Conservation (phyloP, 768 basidiomycete genomes). For the Candolleomyces aberdarensis region DNA sequence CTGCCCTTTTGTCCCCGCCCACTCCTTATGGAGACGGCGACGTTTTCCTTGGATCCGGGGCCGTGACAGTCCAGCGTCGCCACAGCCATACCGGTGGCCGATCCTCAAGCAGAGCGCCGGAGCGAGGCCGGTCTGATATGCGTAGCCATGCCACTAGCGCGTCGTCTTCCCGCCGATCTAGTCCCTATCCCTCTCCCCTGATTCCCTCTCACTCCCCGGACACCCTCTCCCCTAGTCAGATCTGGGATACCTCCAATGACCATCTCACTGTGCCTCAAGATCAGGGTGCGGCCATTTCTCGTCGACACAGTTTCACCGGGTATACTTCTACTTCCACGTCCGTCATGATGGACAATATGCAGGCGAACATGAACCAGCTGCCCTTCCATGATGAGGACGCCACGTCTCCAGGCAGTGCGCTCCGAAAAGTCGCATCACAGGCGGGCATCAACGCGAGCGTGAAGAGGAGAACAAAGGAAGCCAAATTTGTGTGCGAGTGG, state of each 20-base stretch:
- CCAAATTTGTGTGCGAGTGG: conserved; percentile 8
- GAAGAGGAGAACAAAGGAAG: conserved; percentile 17
- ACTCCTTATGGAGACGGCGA: neutral
- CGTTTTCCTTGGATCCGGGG: neutral
- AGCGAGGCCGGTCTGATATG: conserved; percentile 9
- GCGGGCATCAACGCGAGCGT: conserved; percentile 16
- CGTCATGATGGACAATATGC: too few species aligned
- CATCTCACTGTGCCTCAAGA: neutral
- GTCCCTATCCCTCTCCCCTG: conserved; percentile 5
- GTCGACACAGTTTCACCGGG: conserved; percentile 6
- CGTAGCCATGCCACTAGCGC: neutral
- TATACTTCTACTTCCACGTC: too few species aligned
- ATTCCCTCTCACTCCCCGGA: neutral
- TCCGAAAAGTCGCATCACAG: conserved; percentile 14
- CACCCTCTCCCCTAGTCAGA: conserved; percentile 3
- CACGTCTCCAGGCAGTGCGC: conserved; percentile 4
- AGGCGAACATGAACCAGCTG: too few species aligned
- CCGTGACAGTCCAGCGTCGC: conserved; percentile 19
- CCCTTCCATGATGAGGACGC: neutral
- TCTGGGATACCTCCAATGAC: neutral
- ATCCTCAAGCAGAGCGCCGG: conserved; percentile 21
- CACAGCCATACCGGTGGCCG: conserved; percentile 26
- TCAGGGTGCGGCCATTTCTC: neutral
- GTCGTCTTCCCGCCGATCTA: conserved; percentile 5
- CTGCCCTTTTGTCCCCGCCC: neutral